Evolutionary conservation across 192 early-diverging fungal genomes (phyloP).

Genomic region (Coemansia sp.): DNA sequence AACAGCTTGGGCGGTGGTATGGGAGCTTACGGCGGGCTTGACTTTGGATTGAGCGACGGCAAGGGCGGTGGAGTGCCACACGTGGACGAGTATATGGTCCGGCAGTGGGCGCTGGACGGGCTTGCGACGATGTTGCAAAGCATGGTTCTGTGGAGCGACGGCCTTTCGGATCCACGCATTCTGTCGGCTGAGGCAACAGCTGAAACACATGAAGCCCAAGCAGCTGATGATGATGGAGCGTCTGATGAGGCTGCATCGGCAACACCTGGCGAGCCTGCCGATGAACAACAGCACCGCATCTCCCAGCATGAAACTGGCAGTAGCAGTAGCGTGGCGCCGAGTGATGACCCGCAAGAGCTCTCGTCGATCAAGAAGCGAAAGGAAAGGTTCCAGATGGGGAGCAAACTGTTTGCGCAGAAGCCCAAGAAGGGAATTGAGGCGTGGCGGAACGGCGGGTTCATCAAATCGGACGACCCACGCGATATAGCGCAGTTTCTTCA

Average conservation of each 20-base stretch:
- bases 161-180: slow-evolving; percentile 24
- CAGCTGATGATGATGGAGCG: not conserved
- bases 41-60: slow-evolving; percentile 17
- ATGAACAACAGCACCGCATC: not conserved
- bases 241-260: slow-evolving; percentile 1
- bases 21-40: slow-evolving; percentile 22
- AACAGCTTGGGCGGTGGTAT: slow-evolving; percentile 7
- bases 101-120: slow-evolving; percentile 61
- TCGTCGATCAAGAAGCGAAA: slow-evolving; percentile 82
- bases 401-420: slow-evolving; percentile 82
- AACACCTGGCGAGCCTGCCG: slow-evolving; percentile 1
- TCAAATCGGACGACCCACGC: slow-evolving; percentile 63
- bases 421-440: slow-evolving; percentile 86
- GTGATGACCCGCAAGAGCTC: slow-evolving; percentile 86
- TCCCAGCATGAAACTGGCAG: slow-evolving; percentile 10
- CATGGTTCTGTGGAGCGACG: slow-evolving; percentile 67
- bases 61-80: slow-evolving; percentile 1
- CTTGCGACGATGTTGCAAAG: slow-evolving; percentile 63
- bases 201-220: not conserved
- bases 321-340: slow-evolving; percentile 17
- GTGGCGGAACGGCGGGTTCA: slow-evolving; percentile 65
- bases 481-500: slow-evolving; percentile 78
- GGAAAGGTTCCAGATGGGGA: slow-evolving; percentile 74
- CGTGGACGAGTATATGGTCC: slow-evolving; percentile 54
- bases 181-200: not conserved